Base-by-base conservation (phyloP, 768 basidiomycete species). In the Auricularia cornea region DNA sequence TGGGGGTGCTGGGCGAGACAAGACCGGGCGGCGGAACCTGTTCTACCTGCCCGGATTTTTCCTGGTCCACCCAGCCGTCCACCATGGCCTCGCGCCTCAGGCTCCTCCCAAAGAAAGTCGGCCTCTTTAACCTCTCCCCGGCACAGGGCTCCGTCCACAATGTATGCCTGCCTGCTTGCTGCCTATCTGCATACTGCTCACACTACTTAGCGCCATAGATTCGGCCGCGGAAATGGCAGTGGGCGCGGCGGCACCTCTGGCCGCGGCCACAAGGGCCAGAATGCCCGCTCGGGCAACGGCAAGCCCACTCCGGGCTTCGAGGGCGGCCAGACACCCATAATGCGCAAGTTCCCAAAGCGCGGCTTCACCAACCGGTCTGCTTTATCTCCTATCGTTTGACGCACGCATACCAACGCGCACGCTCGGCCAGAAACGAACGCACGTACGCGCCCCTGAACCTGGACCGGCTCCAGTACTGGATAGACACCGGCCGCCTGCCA, bases 241-340 rank as follows among this genome's bases (percentile, higher is more conserved):
- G 89, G 90, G 30, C 84, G 89, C 64, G 97, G 97, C 66, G 88
- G 93, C 65, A 98, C 96, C 1, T 89, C 95, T 11, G 93, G 93
- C 67, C 83, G 93, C 62, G 97, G 97, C 76, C 84, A 91, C 74
- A 99, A 99, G 69, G 97, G 97, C 68, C 94, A 96, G 75, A 95
- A 94, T 64, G 88, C 97, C 40, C 86, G 96, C 66, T 85, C 92
- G 3, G 95, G 95, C 2, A 86, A 88, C 64, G 91, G 93, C 3
- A 89, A 92, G 68, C 87, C 84, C 32, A 84, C 82, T 68, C 80
- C 84, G 30, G 88, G 92, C 5, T 99, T 98, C 66, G 97, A 98
- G 75, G 97, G 97, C 72, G 97, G 97, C 66, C 96, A 98, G 74
- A 98, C 96, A 3, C 92, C 96, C 16, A 85, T 98, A 61, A 88